Conservation (phyloP, 306 rosid genomes). For the Hippophae gyantsensis region DNA sequence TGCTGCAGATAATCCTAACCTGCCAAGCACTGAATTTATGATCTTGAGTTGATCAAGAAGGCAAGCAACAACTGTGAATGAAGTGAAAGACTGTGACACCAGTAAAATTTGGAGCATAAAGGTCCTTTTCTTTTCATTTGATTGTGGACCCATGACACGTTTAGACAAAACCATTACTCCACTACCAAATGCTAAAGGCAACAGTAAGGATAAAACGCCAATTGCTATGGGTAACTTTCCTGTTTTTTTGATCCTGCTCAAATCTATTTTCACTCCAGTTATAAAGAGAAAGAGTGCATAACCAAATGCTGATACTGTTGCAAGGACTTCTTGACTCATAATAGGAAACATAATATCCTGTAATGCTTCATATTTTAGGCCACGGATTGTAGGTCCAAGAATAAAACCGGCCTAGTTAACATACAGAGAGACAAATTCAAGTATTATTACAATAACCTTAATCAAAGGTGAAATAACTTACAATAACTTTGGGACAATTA, state of each 20-base stretch:
- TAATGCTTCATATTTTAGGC: background rate
- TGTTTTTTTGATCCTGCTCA: slow-evolving; percentile 26
- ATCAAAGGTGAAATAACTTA: too few species aligned
- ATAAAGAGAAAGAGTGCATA: slow-evolving; percentile 50
- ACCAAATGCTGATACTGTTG: slow-evolving; percentile 36
- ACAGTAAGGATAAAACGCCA: slow-evolving; percentile 25
- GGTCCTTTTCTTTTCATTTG: too few species aligned
- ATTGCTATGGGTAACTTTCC: slow-evolving; percentile 28
- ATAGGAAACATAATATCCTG: slow-evolving; percentile 18
- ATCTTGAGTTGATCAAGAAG: slow-evolving; percentile 46
- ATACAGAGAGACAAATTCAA: too few species aligned
- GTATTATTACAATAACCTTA: too few species aligned
- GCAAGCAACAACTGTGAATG: slow-evolving; percentile 40
- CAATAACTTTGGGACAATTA: too few species aligned
- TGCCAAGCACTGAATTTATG: slow-evolving; percentile 55
- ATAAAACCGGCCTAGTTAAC: slow-evolving; percentile 16
- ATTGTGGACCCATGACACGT: too few species aligned
- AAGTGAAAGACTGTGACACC: slow-evolving; percentile 18
- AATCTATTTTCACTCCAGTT: slow-evolving; percentile 54
- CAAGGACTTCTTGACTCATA: slow-evolving; percentile 36
- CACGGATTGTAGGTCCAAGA: slow-evolving; percentile 12
- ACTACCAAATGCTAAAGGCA: slow-evolving; percentile 30
- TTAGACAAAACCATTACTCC: background rate
- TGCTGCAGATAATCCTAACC: slow-evolving; percentile 40
- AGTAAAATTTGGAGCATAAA: background rate